phyloP scores from a whole-genome alignment of 768 basidiomycete genomes.

The Pilatotrama ljubarskyi region DNA sequence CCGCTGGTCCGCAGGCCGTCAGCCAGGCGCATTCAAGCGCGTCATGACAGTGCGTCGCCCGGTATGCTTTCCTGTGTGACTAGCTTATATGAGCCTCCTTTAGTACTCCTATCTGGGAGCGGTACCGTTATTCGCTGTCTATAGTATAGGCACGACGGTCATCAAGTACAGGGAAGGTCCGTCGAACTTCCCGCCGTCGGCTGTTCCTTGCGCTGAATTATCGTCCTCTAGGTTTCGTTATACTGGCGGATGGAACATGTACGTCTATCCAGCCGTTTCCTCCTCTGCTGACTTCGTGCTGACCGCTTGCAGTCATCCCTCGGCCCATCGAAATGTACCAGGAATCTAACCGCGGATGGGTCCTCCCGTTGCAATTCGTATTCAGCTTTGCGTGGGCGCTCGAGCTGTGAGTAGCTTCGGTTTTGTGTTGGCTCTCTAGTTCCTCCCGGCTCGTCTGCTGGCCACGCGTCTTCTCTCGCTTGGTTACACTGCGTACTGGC shows the following conservation, averaged over 20 bases:
- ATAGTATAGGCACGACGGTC: conserved; percentile 57
- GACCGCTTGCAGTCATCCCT: conserved; percentile 41
- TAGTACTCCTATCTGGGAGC: conserved; percentile 79
- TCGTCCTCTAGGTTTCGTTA: conserved; percentile 39
- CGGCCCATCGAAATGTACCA: conserved; percentile 56
- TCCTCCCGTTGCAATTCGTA: conserved; percentile 70
- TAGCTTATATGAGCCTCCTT: not conserved
- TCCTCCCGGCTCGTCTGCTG: not conserved
- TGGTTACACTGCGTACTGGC: no score
- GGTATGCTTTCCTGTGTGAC: not conserved
- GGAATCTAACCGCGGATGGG: conserved; percentile 44
- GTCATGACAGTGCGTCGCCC: conserved; percentile 77
- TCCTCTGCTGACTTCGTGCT: not conserved
- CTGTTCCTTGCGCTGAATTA: conserved; percentile 8
- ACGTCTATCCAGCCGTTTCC: conserved; percentile 35
- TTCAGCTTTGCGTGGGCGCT: conserved; percentile 76
- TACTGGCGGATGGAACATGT: conserved; percentile 34
- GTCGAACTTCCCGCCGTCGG: conserved; percentile 5
- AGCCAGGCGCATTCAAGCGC: conserved; percentile 83
- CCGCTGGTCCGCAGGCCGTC: conserved; percentile 71
- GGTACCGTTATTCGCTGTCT: conserved; percentile 64
- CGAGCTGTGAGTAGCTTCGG: conserved; percentile 61
- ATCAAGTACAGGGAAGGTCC: conserved; percentile 76
- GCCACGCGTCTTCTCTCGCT: no score
- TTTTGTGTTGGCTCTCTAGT: not conserved